Base-by-base conservation (phyloP, 2,329 filamentous ascomycete genomes). In the Trichophyton equinum region DNA sequence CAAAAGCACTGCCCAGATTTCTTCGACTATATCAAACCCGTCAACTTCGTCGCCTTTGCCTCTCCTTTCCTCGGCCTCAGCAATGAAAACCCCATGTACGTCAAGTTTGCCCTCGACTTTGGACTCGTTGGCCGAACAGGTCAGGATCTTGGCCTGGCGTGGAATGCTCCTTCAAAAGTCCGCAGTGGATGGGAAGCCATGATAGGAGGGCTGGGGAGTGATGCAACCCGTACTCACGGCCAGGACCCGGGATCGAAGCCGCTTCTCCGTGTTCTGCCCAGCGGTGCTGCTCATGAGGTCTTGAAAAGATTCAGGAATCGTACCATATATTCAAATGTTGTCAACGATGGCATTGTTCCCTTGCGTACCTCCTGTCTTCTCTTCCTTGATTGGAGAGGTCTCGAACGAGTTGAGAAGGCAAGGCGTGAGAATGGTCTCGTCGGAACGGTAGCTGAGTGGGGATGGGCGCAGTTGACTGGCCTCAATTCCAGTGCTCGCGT, bases 321-420 rank as follows among this genome's bases (percentile, higher is more conserved):
- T 15, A 97, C 94, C 0, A 80, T 96, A 1, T 97, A 97, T 72
- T 96, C 91, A 1, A 97, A 97, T 68, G 91, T 97, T 11, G 92
- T 97, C 66, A 97, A 97, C 69, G 92, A 97, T 74, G 92, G 91
- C 2, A 96, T 99, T 66, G 94, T 99, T 3, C 94, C 94, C 2
- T 77, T 99, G 38, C 85, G 94, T 22, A 99, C 94, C 3, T 97
- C 92, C 64, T 99, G 92, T 72, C 78, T 99, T n/a, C 76, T 99
- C 4, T 99, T 99, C 69, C 78, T 99, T 1, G 94, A 99, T 71
- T 99, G 94, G 94, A 88, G 91, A 74, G 94, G 94, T 0, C 78
- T 99, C 2, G 92, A 88, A 4, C 86, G 90, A 44, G 94, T 99
- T 1, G 91, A 97, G 66, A 99, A 99, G 74, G 92, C 94, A 9